phyloP scores from a whole-genome alignment of 192 early-diverging fungal species.

The Coemansia sp. region DNA sequence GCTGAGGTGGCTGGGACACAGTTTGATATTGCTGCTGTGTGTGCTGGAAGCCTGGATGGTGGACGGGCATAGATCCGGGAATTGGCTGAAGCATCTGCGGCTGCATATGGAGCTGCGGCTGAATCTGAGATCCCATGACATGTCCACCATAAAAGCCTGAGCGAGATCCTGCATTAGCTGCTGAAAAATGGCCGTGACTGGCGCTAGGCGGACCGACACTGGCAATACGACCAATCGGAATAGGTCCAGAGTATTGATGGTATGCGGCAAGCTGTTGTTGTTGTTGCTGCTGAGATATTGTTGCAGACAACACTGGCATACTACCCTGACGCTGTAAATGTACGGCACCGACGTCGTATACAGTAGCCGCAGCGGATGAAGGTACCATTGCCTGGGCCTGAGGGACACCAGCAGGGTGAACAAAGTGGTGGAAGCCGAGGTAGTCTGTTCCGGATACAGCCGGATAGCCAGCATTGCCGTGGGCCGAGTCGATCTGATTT shows the following conservation, averaged over 20 bases:
- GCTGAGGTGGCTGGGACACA: conserved; percentile 6
- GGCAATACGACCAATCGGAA: conserved; percentile 8
- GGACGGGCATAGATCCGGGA: conserved; percentile 14
- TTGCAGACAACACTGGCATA: conserved; percentile 8
- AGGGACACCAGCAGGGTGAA: conserved; percentile 1
- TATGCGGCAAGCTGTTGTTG: conserved; percentile 14
- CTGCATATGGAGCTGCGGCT: conserved; percentile 13
- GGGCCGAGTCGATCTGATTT: background rate
- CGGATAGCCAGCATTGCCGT: background rate
- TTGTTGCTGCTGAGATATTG: conserved; percentile 5
- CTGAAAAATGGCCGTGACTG: background rate
- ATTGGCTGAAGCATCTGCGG: conserved; percentile 4
- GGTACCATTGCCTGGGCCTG: background rate
- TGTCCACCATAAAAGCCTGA: conserved; percentile 1
- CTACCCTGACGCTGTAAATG: conserved; percentile 21
- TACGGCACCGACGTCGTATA: background rate
- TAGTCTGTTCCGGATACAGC: conserved; percentile 1
- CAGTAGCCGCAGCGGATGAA: background rate
- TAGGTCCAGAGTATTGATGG: conserved; percentile 4
- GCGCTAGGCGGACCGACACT: conserved; percentile 5
- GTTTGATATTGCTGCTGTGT: background rate
- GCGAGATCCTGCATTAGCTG: conserved; percentile 2
- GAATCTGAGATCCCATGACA: background rate
- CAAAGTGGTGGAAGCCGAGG: conserved; percentile 11
- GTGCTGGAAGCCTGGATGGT: background rate